Conservation (phyloP, 2,329 filamentous ascomycete genomes). For the Mycocentrospora acerina region DNA sequence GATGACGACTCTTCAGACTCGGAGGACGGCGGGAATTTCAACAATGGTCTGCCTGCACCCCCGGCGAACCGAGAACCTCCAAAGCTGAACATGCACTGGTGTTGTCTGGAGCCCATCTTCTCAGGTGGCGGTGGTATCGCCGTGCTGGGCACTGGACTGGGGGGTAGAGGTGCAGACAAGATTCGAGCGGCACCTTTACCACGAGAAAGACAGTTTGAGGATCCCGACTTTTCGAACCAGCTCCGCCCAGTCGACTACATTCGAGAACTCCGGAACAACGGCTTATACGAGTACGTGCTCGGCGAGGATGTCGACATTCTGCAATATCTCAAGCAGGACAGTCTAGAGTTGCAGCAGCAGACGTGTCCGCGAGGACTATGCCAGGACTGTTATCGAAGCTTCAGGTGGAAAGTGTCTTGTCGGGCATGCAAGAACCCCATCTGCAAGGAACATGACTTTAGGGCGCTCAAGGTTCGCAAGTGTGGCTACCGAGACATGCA, state of each 20-base stretch:
- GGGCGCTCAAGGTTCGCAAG: constrained; percentile 57
- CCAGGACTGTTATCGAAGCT: constrained; percentile 59
- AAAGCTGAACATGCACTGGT: constrained; percentile 60
- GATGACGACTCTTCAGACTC: constrained; percentile 43
- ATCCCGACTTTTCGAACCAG: constrained; percentile 55
- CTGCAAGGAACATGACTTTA: constrained; percentile 62
- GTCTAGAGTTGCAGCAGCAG: constrained; percentile 45
- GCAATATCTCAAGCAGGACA: constrained; percentile 43
- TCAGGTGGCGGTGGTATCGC: constrained; percentile 62
- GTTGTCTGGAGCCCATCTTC: constrained; percentile 61
- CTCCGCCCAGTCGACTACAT: constrained; percentile 50
- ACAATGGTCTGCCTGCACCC: constrained; percentile 38
- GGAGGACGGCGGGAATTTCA: constrained; percentile 37
- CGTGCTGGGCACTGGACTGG: constrained; percentile 51
- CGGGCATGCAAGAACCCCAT: constrained; percentile 58
- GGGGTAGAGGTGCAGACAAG: constrained; percentile 55
- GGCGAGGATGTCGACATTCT: constrained; percentile 44
- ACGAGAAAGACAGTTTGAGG: constrained; percentile 56
- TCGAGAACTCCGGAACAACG: constrained; percentile 43
- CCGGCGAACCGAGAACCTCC: constrained; percentile 45
- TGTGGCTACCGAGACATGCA: constrained; percentile 59
- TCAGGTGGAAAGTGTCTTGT: constrained; percentile 62
- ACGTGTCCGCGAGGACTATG: constrained; percentile 59
- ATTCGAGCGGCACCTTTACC: constrained; percentile 60
- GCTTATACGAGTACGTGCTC: constrained; percentile 45